phyloP scores from a whole-genome alignment of 1,284 basidiomycete genomes.

The Fomitopsis pinicola region DNA sequence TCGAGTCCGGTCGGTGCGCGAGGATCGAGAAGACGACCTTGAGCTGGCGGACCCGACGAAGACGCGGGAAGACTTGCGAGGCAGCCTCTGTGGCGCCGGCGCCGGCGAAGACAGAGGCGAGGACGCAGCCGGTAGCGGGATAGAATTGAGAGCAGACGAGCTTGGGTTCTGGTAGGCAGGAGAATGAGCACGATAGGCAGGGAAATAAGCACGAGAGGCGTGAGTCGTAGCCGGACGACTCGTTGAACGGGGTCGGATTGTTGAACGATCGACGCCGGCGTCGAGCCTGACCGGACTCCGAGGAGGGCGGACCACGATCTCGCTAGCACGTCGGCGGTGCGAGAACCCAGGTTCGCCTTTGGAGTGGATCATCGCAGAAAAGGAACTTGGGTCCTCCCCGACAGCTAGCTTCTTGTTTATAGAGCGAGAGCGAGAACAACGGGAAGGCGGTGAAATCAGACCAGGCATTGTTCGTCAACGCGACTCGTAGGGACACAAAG shows the following conservation, averaged over 20 bases:
- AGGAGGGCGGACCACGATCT: background rate
- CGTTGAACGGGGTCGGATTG: conserved; percentile 5
- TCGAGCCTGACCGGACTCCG: conserved; percentile 2
- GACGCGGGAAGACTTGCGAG: background rate
- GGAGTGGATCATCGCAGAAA: background rate
- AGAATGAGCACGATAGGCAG: background rate
- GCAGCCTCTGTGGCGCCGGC: background rate
- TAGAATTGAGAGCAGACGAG: background rate
- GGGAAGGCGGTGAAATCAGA: background rate
- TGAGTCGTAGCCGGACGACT: conserved; percentile 1
- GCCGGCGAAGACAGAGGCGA: background rate
- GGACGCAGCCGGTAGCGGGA: background rate
- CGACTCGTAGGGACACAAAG: background rate
- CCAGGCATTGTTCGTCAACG: conserved; percentile 1
- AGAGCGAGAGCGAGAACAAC: background rate
- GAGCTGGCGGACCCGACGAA: background rate
- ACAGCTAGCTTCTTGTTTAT: background rate
- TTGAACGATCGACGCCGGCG: conserved; percentile 6
- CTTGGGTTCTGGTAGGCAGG: background rate
- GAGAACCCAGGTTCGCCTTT: background rate
- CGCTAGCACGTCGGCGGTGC: background rate
- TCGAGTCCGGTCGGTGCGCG: background rate
- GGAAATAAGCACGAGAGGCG: background rate
- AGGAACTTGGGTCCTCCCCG: background rate
- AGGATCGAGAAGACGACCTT: background rate